These are phyloP conservation scores for Dendrothele bispora DNA, from an alignment of 768 basidiomycete genomes.

Conservation along the genomic window DNA sequence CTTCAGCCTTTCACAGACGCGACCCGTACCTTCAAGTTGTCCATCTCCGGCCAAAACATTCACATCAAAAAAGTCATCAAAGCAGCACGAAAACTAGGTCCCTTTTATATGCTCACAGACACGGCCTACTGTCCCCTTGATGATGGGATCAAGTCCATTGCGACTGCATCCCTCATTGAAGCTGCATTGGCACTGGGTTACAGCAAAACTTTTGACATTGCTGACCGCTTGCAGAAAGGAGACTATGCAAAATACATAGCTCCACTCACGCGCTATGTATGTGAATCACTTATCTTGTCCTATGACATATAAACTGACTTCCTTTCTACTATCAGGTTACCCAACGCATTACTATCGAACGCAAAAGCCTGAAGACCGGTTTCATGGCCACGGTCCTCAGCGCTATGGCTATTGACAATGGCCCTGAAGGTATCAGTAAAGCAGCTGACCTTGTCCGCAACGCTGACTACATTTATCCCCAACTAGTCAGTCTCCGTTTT, in stretches of 20 bases:
- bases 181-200: background rate
- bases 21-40: background rate
- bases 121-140: too few relatives aligned
- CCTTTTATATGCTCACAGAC: background rate
- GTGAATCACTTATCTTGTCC: background rate
- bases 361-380: background rate
- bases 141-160: background rate
- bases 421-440: background rate
- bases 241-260: background rate
- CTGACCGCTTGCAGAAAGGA: background rate
- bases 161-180: background rate
- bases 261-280: background rate
- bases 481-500: background rate
- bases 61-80: background rate
- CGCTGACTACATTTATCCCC: background rate
- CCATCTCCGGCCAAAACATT: background rate
- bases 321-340: too few relatives aligned
- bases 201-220: background rate
- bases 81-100: background rate
- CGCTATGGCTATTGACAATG: background rate
- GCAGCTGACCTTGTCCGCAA: background rate
- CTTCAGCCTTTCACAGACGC: background rate
- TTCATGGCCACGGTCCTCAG: background rate
- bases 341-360: background rate
- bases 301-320: too few relatives aligned